Evolutionary conservation across 2,329 filamentous ascomycete genomes (phyloP).

Genomic region (Diplodia sapinea): DNA sequence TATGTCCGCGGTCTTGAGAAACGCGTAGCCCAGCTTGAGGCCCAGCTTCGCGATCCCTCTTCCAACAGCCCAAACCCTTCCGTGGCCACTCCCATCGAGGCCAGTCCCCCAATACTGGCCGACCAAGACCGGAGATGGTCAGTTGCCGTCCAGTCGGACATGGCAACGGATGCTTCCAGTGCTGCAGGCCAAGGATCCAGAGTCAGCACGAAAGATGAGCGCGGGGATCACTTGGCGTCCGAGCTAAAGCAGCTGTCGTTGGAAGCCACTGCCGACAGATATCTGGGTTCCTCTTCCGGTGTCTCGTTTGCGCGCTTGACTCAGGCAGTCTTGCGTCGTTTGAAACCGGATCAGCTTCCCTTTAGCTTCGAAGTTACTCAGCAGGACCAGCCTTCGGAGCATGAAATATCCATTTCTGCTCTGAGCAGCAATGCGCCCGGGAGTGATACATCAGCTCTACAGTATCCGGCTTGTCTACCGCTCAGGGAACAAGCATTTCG

Average conservation of each 20-base stretch:
- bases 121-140: constrained; percentile 3
- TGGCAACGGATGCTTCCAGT: constrained; percentile 11
- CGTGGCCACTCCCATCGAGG: background rate
- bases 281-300: constrained; percentile 54
- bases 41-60: constrained; percentile 15
- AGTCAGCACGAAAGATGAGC: constrained; percentile 10
- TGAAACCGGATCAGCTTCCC: constrained; percentile 30
- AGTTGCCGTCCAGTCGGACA: background rate
- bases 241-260: constrained; percentile 45
- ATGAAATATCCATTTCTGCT: background rate
- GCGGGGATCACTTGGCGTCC: constrained; percentile 14
- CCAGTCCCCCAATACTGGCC: background rate
- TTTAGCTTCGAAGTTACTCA: constrained; percentile 34
- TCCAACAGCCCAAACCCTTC: constrained; percentile 2
- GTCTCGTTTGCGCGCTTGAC: constrained; percentile 49
- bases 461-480: constrained; percentile 6
- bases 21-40: constrained; percentile 15
- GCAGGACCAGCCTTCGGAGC: background rate
- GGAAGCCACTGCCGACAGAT: constrained; percentile 53
- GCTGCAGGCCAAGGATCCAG: background rate
- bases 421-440: background rate
- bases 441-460: background rate
- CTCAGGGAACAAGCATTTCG: constrained; percentile 14
- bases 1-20: constrained; percentile 23
- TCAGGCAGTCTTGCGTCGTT: constrained; percentile 38